Evolutionary conservation across 2,329 filamentous ascomycete genomes (phyloP).

Genomic region (Talaromyces sp.): DNA sequence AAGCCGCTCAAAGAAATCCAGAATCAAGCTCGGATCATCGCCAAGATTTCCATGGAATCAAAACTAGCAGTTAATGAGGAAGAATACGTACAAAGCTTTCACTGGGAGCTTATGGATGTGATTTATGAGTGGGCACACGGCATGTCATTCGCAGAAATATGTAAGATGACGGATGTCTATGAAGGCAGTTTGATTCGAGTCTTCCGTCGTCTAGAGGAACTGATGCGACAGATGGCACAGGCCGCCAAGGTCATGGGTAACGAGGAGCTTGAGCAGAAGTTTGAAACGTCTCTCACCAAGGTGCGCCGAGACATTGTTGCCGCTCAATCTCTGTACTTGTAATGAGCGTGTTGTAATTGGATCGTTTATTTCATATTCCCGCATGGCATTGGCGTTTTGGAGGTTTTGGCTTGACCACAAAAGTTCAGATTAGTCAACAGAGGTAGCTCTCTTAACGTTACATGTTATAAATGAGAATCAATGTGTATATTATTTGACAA

Average conservation of each 20-base stretch:
- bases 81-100: conserved; percentile 83
- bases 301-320: conserved; percentile 92
- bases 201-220: conserved; percentile 91
- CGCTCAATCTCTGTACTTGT: conserved; percentile 88
- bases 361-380: conserved; percentile 14
- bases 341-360: conserved; percentile 31
- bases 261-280: conserved; percentile 87
- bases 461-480: background rate
- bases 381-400: conserved; percentile 8
- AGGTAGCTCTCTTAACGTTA: background rate
- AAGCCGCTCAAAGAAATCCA: conserved; percentile 86
- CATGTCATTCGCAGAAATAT: conserved; percentile 86
- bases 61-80: conserved; percentile 94
- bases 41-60: conserved; percentile 90
- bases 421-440: background rate
- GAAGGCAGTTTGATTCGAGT: conserved; percentile 94
- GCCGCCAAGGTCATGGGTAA: conserved; percentile 98
- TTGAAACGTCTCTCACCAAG: conserved; percentile 79
- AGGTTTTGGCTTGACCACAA: conserved; percentile 1
- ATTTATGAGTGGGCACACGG: conserved; percentile 90
- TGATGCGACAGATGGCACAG: conserved; percentile 91
- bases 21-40: conserved; percentile 78
- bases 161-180: conserved; percentile 99
- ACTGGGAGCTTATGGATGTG: conserved; percentile 96
- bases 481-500: background rate